Evolutionary conservation across 2,329 filamentous ascomycete genomes (phyloP), one percentile per base, ranked within the genome.

Genomic region (Arachnopeziza araneosa): DNA sequence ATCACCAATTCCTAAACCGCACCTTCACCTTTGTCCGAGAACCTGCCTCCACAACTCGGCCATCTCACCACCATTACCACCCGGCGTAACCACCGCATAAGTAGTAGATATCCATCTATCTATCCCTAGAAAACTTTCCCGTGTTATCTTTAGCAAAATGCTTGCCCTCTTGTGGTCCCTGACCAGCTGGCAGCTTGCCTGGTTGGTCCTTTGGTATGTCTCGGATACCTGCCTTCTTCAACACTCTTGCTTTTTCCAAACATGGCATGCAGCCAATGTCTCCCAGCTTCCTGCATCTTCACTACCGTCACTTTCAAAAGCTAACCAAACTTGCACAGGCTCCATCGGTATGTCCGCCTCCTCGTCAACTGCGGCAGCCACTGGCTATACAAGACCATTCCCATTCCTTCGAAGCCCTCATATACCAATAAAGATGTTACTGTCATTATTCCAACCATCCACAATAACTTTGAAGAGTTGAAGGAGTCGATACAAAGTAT

Each of bases 381-480:
- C 73, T 95, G 91, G 89, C 80, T 80, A 12, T 96, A 96, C 78
- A 89, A 86, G 75, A 92, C 93, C 24, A 90, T 92, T 63, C 89
- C 89, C 50, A 88, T 93, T 58, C 89, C 91, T 50, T 84, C 85
- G 60, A 89, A 91, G 64, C 91, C 93, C n/a, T 86, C 81, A 52
- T 70, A 69, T 55, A 67, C 67, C 19, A 91, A 86, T 26, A 83
- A 86, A 36, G 91, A 98, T 83, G 92, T 96, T 69, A 96, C 93
- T 6, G 91, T 97, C 65, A 90, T 98, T 68, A 90, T 97, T 63
- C 93, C 93, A 8, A 96, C 93, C 12, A 92, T 98, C 65, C 91
- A 96, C 71, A 91, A 92, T 62, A 87, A 86, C 63, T 91, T 93
- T 62, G 87, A 92, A 68, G 91, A 96, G 71, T 80, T 98, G 63